phyloP scores from a whole-genome alignment of 2,329 filamentous ascomycete species.

The Pezicula carpinea region DNA sequence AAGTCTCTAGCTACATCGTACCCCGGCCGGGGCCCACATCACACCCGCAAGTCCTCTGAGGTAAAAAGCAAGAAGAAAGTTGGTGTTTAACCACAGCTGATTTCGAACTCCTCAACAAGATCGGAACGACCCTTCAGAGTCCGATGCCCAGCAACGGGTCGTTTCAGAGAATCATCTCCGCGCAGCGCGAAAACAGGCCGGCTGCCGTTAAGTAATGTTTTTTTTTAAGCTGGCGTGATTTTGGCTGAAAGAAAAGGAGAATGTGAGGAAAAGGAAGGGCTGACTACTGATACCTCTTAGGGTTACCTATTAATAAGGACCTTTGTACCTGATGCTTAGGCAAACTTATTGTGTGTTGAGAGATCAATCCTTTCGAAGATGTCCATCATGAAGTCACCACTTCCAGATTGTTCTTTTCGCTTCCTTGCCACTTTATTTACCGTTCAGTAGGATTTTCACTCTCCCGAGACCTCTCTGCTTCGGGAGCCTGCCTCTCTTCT shows the following conservation, averaged over 20 bases:
- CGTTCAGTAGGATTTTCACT: conserved; percentile 2
- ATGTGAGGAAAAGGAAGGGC: background rate
- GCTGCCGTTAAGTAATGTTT: conserved; percentile 3
- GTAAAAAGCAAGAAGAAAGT: too few relatives aligned
- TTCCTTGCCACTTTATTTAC: background rate
- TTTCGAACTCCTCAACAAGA: background rate
- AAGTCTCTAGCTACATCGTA: too few relatives aligned
- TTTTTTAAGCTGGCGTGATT: conserved; percentile 1
- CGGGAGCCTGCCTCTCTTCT: conserved; percentile 14
- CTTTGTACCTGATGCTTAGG: background rate
- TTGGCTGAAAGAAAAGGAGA: background rate
- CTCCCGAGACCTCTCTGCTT: conserved; percentile 13
- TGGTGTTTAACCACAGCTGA: background rate
- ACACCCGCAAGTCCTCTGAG: too few relatives aligned
- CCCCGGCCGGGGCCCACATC: too few relatives aligned
- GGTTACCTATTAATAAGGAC: background rate
- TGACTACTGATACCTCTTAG: background rate
- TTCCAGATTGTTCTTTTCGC: too few relatives aligned
- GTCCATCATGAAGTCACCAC: too few relatives aligned
- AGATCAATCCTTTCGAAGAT: too few relatives aligned
- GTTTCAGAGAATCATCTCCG: conserved; percentile 1
- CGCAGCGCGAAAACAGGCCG: conserved; percentile 3
- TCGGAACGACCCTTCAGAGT: conserved; percentile 2
- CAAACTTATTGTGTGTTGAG: background rate
- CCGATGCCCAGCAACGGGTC: conserved; percentile 1